Evolutionary conservation across 495 filamentous ascomycete species (phyloP), one percentile per base, ranked within the genome.

Genomic region (Aspergillus haitiensis): DNA sequence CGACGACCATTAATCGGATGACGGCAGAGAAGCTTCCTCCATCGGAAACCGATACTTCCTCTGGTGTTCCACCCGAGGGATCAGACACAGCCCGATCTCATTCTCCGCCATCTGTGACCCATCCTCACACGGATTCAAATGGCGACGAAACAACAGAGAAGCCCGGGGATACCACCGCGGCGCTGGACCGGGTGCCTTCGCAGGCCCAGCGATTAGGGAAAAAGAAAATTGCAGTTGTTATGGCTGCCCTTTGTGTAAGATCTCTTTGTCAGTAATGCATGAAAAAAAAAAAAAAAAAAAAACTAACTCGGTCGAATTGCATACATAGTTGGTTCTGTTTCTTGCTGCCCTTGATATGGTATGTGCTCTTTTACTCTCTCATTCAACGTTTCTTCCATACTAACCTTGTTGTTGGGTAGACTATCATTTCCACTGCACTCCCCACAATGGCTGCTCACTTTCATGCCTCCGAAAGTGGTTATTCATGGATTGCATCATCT

Each of bases 401-500:
- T 37, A n/a, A 7, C 49, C 5, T 55, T 48, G 1, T 27, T 27
- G 21, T 1, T 1, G 21, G 12, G 50, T 46, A 81, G 78, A 83
- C 81, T 0, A 83, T 83, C 42, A 66, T 83, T 36, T 81, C 80
- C 8, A 82, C 80, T 4, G 80, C 81, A 1, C 63, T 84, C n/a
- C 85, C 85, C 5, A 85, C 83, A 3, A 91, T 91, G 55, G 82
- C 86, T 0, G 71, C 78, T 4, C 72, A 84, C 46, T 89, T 90
- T 64, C 61, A 81, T 45, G 82, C 83, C 48, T 79, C 78, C 1
- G 82, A 82, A 50, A 80, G 84, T 52, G 86, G 86, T 7, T 92
- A 89, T 67, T 89, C 87, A 47, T 92, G 89, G 89, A 89, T 92
- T 65, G 87, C 86, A 2, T 85, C 83, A 16, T 84, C 85, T 9